Evolutionary conservation across 352 stramenopile genomes (phyloP).

Genomic region (Aphanomyces stellatus): DNA sequence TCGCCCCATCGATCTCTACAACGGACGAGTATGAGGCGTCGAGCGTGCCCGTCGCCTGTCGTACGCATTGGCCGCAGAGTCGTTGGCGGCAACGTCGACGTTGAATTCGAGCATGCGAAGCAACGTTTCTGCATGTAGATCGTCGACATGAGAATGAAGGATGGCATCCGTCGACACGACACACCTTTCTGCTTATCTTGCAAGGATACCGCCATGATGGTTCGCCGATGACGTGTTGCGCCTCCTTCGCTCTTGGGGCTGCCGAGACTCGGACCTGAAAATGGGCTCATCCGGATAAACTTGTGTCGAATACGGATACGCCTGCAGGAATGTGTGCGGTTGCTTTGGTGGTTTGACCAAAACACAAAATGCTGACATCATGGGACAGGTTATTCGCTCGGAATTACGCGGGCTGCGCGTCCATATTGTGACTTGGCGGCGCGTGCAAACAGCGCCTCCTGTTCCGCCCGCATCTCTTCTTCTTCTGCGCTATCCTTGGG

Average conservation of each 20-base stretch:
- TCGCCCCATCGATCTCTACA: conserved; percentile 67
- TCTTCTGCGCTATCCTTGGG: conserved; percentile 21
- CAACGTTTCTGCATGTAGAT: conserved; percentile 55
- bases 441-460: conserved; percentile 65
- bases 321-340: too few relatives aligned
- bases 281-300: not conserved
- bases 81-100: conserved; percentile 41
- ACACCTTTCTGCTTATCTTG: conserved; percentile 81
- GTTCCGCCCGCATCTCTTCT: conserved; percentile 57
- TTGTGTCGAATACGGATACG: not conserved
- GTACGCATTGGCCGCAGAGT: conserved; percentile 38
- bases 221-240: not conserved
- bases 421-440: conserved; percentile 21
- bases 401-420: not conserved
- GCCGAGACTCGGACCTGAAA: too few relatives aligned
- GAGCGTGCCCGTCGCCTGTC: not conserved
- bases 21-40: not conserved
- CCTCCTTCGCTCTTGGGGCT: not conserved
- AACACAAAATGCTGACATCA: not conserved
- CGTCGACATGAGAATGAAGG: too few relatives aligned
- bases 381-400: conserved; percentile 4
- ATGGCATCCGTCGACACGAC: too few relatives aligned
- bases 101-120: conserved; percentile 84
- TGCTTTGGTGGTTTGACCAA: too few relatives aligned
- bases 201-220: conserved; percentile 21